Percentiles rank a stretch among this genome's conserved stretches.
These are phyloP conservation scores for Retiboletus fuscus DNA, from an alignment of 1,284 basidiomycete genomes.

Conservation along the genomic window DNA sequence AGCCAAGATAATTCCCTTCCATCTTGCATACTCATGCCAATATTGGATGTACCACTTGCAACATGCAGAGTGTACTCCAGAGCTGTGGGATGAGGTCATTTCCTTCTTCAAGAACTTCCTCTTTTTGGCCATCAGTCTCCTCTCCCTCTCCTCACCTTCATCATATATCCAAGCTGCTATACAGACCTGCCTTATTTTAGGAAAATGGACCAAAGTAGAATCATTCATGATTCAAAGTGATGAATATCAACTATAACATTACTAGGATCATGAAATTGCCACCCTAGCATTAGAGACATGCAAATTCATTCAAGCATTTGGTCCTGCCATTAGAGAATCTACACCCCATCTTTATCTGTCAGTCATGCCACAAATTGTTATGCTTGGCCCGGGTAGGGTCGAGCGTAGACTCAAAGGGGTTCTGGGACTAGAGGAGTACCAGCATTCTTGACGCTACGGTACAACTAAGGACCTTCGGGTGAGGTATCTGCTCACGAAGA, in stretches of 20 bases:
- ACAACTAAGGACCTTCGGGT: no score
- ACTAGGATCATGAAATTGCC: conserved; percentile 4
- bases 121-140: conserved; percentile 1
- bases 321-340: no score
- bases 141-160: neutral
- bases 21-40: conserved; percentile 14
- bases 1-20: conserved; percentile 1
- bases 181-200: neutral
- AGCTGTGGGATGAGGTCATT: neutral
- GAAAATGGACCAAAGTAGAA: conserved; percentile 14
- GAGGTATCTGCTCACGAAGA: no score
- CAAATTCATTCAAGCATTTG: conserved; percentile 15
- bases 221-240: neutral
- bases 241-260: neutral
- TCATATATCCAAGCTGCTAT: neutral
- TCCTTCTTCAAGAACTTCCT: conserved; percentile 12
- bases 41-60: conserved; percentile 20
- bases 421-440: no score
- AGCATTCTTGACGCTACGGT: no score
- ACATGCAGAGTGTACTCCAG: neutral
- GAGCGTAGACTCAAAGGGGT: no score
- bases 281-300: conserved; percentile 17
- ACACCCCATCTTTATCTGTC: no score
- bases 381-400: no score
- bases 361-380: no score